phyloP scores from a whole-genome alignment of 2,329 filamentous ascomycete genomes.

The Elsinoe necatrix region DNA sequence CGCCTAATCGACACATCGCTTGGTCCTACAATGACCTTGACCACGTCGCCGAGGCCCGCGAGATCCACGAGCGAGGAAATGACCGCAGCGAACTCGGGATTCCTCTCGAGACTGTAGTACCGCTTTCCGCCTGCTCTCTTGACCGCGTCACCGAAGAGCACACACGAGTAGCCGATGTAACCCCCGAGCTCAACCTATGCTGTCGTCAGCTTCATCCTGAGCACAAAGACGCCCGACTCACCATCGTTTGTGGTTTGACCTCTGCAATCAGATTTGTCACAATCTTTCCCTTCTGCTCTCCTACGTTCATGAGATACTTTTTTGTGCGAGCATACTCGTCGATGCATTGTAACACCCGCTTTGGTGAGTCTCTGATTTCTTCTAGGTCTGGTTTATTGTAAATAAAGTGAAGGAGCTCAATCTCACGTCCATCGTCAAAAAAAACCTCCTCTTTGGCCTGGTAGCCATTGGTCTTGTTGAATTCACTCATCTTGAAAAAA shows the following conservation, averaged over 20 bases:
- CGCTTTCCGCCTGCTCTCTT: constrained; percentile 53
- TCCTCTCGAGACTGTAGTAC: constrained; percentile 66
- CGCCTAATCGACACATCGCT: constrained; percentile 58
- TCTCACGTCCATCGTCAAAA: constrained; percentile 62
- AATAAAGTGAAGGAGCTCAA: constrained; percentile 62
- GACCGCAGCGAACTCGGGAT: constrained; percentile 64
- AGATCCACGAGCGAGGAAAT: constrained; percentile 62
- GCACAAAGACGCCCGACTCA: constrained; percentile 22
- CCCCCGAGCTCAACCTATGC: constrained; percentile 62
- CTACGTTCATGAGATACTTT: constrained; percentile 74
- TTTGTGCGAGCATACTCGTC: constrained; percentile 58
- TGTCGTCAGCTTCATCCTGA: constrained; percentile 20
- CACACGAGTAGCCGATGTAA: constrained; percentile 73
- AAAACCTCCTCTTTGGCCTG: constrained; percentile 41
- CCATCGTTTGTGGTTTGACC: constrained; percentile 58
- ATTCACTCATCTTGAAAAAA: constrained; percentile 22
- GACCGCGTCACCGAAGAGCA: constrained; percentile 63
- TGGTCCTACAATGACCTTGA: constrained; percentile 61
- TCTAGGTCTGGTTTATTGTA: constrained; percentile 54
- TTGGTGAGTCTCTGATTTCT: constrained; percentile 55
- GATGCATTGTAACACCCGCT: constrained; percentile 58
- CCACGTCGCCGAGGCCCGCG: constrained; percentile 61
- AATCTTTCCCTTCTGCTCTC: constrained; percentile 63
- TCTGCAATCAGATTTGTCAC: constrained; percentile 60
- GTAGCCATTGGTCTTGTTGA: constrained; percentile 40